Conservation (phyloP, 2,329 filamentous ascomycete genomes). For the Exserohilum rostratum region DNA sequence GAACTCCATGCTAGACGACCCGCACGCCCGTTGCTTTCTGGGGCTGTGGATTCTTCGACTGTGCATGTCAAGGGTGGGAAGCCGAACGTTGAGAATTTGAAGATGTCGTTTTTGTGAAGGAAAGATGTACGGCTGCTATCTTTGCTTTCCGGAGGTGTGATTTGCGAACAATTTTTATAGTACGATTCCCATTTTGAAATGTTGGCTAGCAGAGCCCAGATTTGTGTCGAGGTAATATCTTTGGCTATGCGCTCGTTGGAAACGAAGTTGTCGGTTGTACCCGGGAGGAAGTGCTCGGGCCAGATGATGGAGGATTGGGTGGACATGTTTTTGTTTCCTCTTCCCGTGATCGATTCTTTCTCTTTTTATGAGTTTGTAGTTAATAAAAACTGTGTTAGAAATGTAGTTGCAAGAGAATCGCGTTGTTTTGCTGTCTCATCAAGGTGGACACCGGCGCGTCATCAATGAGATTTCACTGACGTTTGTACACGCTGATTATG, state of each 20-base stretch:
- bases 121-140: conserved; percentile 4
- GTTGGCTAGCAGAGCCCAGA: conserved; percentile 44
- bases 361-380: not conserved
- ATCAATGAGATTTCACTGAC: not conserved
- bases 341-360: too few species aligned
- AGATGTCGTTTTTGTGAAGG: conserved; percentile 35
- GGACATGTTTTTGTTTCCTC: conserved; percentile 3
- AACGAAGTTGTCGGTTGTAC: conserved; percentile 48
- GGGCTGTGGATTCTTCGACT: conserved; percentile 21
- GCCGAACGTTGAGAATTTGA: conserved; percentile 47
- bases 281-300: conserved; percentile 41
- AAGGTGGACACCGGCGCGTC: not conserved
- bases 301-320: conserved; percentile 40
- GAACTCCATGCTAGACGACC: conserved; percentile 27
- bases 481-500: not conserved
- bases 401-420: not conserved
- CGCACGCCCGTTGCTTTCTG: conserved; percentile 27
- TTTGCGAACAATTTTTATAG: conserved; percentile 42
- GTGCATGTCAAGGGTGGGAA: conserved; percentile 40
- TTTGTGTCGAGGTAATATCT: conserved; percentile 32
- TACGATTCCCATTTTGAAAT: conserved; percentile 43
- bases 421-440: not conserved
- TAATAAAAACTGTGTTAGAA: not conserved
- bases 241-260: conserved; percentile 43
- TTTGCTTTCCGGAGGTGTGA: conserved; percentile 33